Evolutionary conservation across 2,329 filamentous ascomycete species (phyloP).

Genomic region (Exophiala spinifera): DNA sequence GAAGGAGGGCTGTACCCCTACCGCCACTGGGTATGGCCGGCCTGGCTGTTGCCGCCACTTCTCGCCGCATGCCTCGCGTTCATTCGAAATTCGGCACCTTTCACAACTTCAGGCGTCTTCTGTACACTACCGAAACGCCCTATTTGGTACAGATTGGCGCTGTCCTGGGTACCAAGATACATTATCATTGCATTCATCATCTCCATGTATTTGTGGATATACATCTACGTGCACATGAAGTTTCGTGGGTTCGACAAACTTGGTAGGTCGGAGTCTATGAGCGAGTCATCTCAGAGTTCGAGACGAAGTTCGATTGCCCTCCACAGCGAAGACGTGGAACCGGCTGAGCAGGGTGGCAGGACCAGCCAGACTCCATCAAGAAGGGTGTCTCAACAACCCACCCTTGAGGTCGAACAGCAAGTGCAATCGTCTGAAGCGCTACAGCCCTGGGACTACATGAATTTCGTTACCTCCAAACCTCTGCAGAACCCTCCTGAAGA

Average conservation of each 20-base stretch:
- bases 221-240: constrained; percentile 59
- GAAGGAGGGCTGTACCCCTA: constrained; percentile 67
- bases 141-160: constrained; percentile 64
- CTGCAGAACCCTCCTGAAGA: not conserved
- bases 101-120: constrained; percentile 62
- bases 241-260: constrained; percentile 39
- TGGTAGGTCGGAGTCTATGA: constrained; percentile 10
- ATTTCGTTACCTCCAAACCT: constrained; percentile 24
- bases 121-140: constrained; percentile 67
- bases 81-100: constrained; percentile 51
- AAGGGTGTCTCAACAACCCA: not conserved
- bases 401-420: not conserved
- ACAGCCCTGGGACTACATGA: constrained; percentile 25
- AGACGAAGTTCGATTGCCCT: constrained; percentile 6
- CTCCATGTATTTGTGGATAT: constrained; percentile 65
- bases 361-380: not conserved
- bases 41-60: constrained; percentile 58
- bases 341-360: not conserved
- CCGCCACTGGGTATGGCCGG: constrained; percentile 57
- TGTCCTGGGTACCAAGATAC: constrained; percentile 73
- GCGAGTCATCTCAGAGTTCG: not conserved
- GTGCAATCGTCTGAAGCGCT: not conserved
- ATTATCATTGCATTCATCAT: constrained; percentile 64
- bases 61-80: constrained; percentile 64
- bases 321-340: constrained; percentile 4